Base-by-base conservation (phyloP, 2,329 filamentous ascomycete genomes). In the Calonectria multiphialidica region DNA sequence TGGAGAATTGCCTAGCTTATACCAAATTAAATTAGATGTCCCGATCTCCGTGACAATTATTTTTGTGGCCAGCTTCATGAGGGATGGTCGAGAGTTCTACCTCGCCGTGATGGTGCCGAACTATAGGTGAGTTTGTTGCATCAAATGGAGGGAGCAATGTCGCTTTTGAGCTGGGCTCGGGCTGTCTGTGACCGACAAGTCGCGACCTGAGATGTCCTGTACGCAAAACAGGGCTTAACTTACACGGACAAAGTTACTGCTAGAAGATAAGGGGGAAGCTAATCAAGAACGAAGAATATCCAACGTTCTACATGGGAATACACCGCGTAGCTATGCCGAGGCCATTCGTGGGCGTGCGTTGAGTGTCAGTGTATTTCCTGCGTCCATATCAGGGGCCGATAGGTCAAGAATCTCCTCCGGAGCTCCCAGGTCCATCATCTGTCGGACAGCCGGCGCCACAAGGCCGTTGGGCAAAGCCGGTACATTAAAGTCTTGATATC, bases 401-500 rank as follows among this genome's bases (percentile, higher is more conserved):
- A 90, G 82, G 30, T 91, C 89, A 6, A 90, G 80, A 70, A 88
- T 88, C 72, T 90, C 89, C 42, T 91, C 89, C 2, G 88, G 86
- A 61, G 90, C 89, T 5, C 83, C 84, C 6, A 81, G 69, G 35
- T 86, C 83, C 57, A 93, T 83, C 59, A 90, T 86, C 53, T 88
- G 87, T 70, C 89, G 87, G 44, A 91, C 87, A 8, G 89, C 85
- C 12, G 89, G 88, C 1, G 90, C 88, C 67, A 93, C 86, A 8
- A 87, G 81, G 62, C 89, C 88, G 70, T 93, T 91, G 4, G 93
- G 88, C 42, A 94, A 86, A 25, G 87, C 83, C 44, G 91, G 92
- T 35, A 96, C 83, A 72, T 89, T 92, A 79, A 93, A 91, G 77
- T 96, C 94, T 55, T 89, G 88, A 79, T 92, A 88, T 80, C 91